A percentile compares a stretch with the other conserved stretches of the same genome.
Conservation (phyloP, 75 land plant genomes). For the Isoetes taiwanensis region DNA sequence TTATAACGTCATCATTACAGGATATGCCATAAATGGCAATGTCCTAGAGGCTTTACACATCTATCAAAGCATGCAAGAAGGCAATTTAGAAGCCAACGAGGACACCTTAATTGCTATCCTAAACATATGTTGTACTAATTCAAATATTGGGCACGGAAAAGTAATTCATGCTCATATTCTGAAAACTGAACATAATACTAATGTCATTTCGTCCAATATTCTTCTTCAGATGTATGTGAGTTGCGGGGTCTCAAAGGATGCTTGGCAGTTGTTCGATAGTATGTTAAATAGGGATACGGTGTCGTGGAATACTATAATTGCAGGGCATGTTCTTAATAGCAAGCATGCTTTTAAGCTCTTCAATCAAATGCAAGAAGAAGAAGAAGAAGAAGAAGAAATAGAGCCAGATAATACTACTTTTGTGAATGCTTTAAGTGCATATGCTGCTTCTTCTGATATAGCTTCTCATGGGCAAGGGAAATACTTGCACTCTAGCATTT, state of each 20-base stretch:
- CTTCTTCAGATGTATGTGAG: slow-evolving; percentile 50
- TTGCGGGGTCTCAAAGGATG: slow-evolving; percentile 41
- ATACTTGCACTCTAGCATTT: too few species aligned
- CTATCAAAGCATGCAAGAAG: too few species aligned
- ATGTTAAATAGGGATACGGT: slow-evolving; percentile 34
- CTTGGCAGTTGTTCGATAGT: slow-evolving; percentile 30
- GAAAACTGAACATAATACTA: not conserved
- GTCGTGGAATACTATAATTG: slow-evolving; percentile 59
- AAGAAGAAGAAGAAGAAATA: too few species aligned
- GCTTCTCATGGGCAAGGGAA: too few species aligned
- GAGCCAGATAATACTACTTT: not conserved
- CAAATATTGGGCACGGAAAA: too few species aligned
- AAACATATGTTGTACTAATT: too few species aligned
- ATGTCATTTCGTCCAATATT: slow-evolving; percentile 40
- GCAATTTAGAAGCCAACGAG: too few species aligned
- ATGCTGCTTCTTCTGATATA: too few species aligned
- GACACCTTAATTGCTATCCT: too few species aligned
- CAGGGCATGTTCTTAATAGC: slow-evolving; percentile 47
- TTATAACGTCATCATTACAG: too few species aligned
- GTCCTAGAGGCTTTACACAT: too few species aligned
- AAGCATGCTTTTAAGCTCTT: slow-evolving; percentile 48
- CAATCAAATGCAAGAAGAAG: slow-evolving; percentile 30
- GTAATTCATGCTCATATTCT: slow-evolving; percentile 4
- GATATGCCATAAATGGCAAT: too few species aligned
- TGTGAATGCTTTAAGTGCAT: not conserved